phyloP scores from a whole-genome alignment of 2,329 filamentous ascomycete genomes.

The Thelonectria rubi region DNA sequence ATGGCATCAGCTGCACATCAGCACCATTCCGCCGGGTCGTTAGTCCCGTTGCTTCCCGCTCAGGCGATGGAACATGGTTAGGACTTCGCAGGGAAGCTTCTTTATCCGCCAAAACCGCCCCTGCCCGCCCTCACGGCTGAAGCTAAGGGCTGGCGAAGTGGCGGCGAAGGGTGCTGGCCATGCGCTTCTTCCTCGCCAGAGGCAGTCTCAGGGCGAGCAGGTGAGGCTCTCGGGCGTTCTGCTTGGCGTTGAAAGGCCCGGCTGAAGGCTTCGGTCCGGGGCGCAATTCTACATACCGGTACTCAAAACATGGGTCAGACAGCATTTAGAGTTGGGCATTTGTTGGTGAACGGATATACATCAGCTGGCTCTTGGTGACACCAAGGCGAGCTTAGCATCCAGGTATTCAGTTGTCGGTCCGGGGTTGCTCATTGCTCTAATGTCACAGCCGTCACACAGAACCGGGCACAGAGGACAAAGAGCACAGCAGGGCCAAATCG shows the following conservation, averaged over 20 bases:
- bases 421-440: background rate
- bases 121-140: slow-evolving; percentile 18
- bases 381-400: background rate
- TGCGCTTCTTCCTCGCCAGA: slow-evolving; percentile 5
- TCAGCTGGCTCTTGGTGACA: too few relatives aligned
- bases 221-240: slow-evolving; percentile 15
- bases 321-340: slow-evolving; percentile 1
- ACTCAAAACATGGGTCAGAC: slow-evolving; percentile 20
- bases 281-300: background rate
- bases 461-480: background rate
- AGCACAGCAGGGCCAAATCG: slow-evolving; percentile 14
- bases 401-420: background rate
- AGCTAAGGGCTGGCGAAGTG: slow-evolving; percentile 22
- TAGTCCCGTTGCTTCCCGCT: slow-evolving; percentile 10
- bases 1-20: slow-evolving; percentile 12
- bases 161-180: slow-evolving; percentile 11
- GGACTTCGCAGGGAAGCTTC: slow-evolving; percentile 8
- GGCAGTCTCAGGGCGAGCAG: background rate
- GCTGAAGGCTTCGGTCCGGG: slow-evolving; percentile 20
- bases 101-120: slow-evolving; percentile 13
- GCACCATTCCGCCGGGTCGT: slow-evolving; percentile 7
- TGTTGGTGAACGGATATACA: background rate
- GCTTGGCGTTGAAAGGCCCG: slow-evolving; percentile 19
- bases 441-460: background rate
- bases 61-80: slow-evolving; percentile 11